Evolutionary conservation across 2,329 filamentous ascomycete species (phyloP), one percentile per base, ranked within the genome.

Genomic region (Exophiala sp.): DNA sequence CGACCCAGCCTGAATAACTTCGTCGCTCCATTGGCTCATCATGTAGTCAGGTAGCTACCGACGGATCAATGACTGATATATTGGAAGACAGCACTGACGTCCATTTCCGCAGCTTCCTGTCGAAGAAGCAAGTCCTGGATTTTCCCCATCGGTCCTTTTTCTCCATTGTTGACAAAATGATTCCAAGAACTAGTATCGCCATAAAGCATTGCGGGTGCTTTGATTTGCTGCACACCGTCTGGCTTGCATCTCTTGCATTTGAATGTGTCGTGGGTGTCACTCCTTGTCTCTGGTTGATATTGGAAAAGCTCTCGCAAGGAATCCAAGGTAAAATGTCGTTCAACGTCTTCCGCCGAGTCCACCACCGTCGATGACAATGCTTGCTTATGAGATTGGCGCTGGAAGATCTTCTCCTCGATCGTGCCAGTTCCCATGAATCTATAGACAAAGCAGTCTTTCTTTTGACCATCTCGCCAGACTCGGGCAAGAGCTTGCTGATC

Each of bases 131-230:
- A 72, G 75, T 99, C 94, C 71, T 99, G 92, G 55, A 99, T 99
- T 55, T 82, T 80, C 60, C 83, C 81, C 66, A 99, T 72, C 0
- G 83, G 86, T 0, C 83, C 83, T 5, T 75, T 73, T 60, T 80
- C 80, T 3, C 82, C 83, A 58, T 85, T 82, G 65, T 96, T 96
- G 40, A 87, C 82, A 72, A 96, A 95, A 71, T 99, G 94, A 66
- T 99, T 99, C 94, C 94, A 99, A n/a, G 90, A 92, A 72, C 91
- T 97, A 18, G 94, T 97, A 67, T 99, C 94, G 48, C 94, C 94
- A 67, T 99, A 99, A 56, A 99, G 75, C 86, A 97, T 92, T 1
- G 94, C 94, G 3, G 88, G 88, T 1, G 92, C 90, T 70, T 96
- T 97, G 66, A 96, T 82, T 59, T 82, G 83, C 72, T 99, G 94